These are phyloP conservation scores for Aureobasidium melanogenum DNA, from an alignment of 2,329 filamentous ascomycete species.

Conservation along the genomic window DNA sequence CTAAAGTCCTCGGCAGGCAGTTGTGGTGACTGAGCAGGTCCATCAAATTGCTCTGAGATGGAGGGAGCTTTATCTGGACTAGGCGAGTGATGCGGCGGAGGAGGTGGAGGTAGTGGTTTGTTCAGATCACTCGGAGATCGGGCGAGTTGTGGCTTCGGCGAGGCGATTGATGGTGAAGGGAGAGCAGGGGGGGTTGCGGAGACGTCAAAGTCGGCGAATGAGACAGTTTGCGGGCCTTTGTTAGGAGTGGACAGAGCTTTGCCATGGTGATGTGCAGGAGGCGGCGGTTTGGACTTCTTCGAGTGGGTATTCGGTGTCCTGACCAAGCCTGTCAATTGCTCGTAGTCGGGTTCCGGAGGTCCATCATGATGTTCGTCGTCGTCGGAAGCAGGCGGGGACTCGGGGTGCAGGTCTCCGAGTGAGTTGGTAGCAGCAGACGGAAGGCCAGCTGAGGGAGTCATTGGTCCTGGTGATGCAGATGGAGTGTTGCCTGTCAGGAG, in stretches of 20 bases:
- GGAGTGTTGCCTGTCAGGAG: constrained; percentile 59
- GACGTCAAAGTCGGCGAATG: constrained; percentile 25
- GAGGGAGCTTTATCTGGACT: background rate
- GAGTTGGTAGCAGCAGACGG: constrained; percentile 34
- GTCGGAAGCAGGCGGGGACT: constrained; percentile 48
- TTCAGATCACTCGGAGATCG: constrained; percentile 45
- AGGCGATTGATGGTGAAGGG: constrained; percentile 17
- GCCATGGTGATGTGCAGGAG: constrained; percentile 65
- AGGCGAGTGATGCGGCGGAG: constrained; percentile 18
- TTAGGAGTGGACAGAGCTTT: constrained; percentile 47
- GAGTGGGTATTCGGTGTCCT: constrained; percentile 17
- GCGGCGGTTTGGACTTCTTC: constrained; percentile 52
- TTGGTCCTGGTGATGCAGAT: constrained; percentile 16
- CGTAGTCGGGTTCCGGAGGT: constrained; percentile 35
- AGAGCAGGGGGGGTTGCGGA: constrained; percentile 17
- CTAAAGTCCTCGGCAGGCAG: constrained; percentile 7
- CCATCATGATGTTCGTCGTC: constrained; percentile 30
- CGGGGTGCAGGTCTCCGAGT: constrained; percentile 29
- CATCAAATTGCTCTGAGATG: constrained; percentile 6
- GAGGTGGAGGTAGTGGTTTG: constrained; percentile 52
- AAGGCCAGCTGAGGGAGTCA: constrained; percentile 16
- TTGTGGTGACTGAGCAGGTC: constrained; percentile 12
- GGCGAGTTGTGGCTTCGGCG: constrained; percentile 23
- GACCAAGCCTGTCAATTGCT: constrained; percentile 24
- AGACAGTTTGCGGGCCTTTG: constrained; percentile 31